Base-by-base conservation (phyloP, 495 filamentous ascomycete genomes). In the Podospora sp. region DNA sequence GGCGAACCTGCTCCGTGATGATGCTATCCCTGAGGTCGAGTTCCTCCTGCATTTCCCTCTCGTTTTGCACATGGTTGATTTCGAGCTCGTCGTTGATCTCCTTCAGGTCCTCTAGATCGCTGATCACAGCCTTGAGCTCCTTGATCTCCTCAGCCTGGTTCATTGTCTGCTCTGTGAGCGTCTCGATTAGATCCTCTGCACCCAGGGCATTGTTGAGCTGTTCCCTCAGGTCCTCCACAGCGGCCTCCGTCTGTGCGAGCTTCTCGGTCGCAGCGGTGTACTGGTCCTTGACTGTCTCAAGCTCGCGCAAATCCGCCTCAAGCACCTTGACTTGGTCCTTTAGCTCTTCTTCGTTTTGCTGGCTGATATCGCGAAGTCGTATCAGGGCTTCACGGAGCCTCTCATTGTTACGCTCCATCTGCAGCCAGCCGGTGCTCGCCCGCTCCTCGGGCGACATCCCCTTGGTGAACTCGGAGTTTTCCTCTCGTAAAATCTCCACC, bases 11-110 rank as follows among this genome's bases (percentile, higher is more conserved):
- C 68, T 98, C 95, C 18, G 82, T 84, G 69, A 96, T 90, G 25
- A 96, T 76, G 59, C 80, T 78, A 63, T 97, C 92, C 65, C 89
- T 88, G 72, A 91, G 88, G 69, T 97, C 92, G 25, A 97, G 86
- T 69, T 97, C 94, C 65, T 95, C 92, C 76, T 96, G 93, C 77
- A 99, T 87, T 75, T 98, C 93, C 73, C 93, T 96, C 71, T 94
- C 92, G 12, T 92, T 91, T 72, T 97, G 93, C 16, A 93, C 85
- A 76, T 97, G 93, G 70, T 96, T 97, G 72, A 92, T 87, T 74
- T 97, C 94, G 11, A 98, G 85, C 75, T 98, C 96, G 69, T 98
- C 94, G 69, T 90, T 93, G 58, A 98, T 87, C 68, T 98, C 95
- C 73, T 93, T 94, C 56, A 98, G 77, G 33, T 84, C 88, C 73